Evolutionary conservation across 106 monocot species (phyloP).

Genomic region (Apostasia ramifera): DNA sequence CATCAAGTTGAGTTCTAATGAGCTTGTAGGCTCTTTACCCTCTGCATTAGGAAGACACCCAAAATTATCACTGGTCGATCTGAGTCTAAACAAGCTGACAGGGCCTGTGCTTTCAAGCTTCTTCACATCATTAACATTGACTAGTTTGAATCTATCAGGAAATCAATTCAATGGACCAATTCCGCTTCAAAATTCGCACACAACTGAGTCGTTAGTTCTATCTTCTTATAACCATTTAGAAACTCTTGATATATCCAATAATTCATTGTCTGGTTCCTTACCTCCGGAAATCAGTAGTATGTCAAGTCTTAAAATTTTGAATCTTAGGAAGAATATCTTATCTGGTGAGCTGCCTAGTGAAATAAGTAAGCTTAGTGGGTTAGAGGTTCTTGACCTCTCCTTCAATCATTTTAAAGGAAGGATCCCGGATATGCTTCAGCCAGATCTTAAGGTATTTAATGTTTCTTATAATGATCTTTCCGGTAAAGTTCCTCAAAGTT

Average conservation of each 20-base stretch:
- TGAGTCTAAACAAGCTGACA: slow-evolving; percentile 50
- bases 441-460: slow-evolving; percentile 51
- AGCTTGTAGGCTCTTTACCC: slow-evolving; percentile 59
- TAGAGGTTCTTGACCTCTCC: slow-evolving; percentile 77
- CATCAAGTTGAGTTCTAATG: slow-evolving; percentile 70
- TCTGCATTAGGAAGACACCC: slow-evolving; percentile 43
- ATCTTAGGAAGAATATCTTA: slow-evolving; percentile 56
- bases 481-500: slow-evolving; percentile 57
- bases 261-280: slow-evolving; percentile 58
- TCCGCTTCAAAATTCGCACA: slow-evolving; percentile 45
- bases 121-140: slow-evolving; percentile 53
- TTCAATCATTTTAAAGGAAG: slow-evolving; percentile 60
- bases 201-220: slow-evolving; percentile 46
- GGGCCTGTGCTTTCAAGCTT: slow-evolving; percentile 43
- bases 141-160: slow-evolving; percentile 61
- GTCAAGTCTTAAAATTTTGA: slow-evolving; percentile 50
- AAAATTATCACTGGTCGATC: slow-evolving; percentile 46
- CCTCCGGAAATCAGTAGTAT: slow-evolving; percentile 57
- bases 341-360: slow-evolving; percentile 72
- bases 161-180: slow-evolving; percentile 64
- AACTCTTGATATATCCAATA: slow-evolving; percentile 75
- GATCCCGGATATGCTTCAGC: slow-evolving; percentile 60
- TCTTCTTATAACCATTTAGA: slow-evolving; percentile 40
- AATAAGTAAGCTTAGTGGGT: slow-evolving; percentile 42
- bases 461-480: slow-evolving; percentile 75